phyloP scores from a whole-genome alignment of 805 yeast genomes.

The Metschnikowia continentalis region DNA sequence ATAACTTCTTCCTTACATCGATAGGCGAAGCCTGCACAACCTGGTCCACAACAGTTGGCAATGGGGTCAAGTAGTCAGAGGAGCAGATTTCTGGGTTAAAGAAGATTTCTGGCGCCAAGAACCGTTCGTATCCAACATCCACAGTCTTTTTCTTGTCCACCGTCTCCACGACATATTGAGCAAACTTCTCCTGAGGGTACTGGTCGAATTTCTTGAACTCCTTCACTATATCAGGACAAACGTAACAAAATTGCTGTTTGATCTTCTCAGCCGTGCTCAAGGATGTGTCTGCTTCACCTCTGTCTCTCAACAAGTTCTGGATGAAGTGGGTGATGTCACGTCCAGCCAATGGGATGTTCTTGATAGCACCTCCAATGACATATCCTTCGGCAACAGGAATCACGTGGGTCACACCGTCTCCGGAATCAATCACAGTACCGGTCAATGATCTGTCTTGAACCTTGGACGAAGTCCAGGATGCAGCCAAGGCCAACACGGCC shows the following conservation, averaged over 20 bases:
- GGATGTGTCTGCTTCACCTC: slow-evolving; percentile 93
- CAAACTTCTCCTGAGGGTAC: slow-evolving; percentile 84
- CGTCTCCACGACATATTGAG: slow-evolving; percentile 84
- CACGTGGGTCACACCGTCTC: slow-evolving; percentile 99
- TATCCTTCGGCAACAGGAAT: slow-evolving; percentile 99
- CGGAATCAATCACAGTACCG: slow-evolving; percentile 97
- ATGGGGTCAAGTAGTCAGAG: slow-evolving; percentile 90
- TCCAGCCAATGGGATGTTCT: slow-evolving; percentile 97
- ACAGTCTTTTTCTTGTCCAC: slow-evolving; percentile 63
- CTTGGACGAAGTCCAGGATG: slow-evolving; percentile 97
- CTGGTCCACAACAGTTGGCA: slow-evolving; percentile 92
- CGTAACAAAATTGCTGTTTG: slow-evolving; percentile 95
- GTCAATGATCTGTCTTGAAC: slow-evolving; percentile 93
- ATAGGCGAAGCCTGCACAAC: slow-evolving; percentile 95
- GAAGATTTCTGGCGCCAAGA: slow-evolving; percentile 98
- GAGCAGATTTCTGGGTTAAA: slow-evolving; percentile 97
- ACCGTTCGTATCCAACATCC: slow-evolving; percentile 96
- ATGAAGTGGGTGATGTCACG: slow-evolving; percentile 94
- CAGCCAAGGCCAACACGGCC: slow-evolving; percentile 97
- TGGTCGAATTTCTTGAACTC: slow-evolving; percentile 93
- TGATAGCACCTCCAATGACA: slow-evolving; percentile 95
- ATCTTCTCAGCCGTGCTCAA: slow-evolving; percentile 94
- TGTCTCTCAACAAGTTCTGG: slow-evolving; percentile 89
- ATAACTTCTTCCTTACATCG: slow-evolving; percentile 95
- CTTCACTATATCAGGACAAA: slow-evolving; percentile 94